A percentile compares a stretch with the other conserved stretches of the same genome.
Conservation (phyloP, 805 yeast genomes). For the Saccharomycopsis oosterbeekiorum region DNA sequence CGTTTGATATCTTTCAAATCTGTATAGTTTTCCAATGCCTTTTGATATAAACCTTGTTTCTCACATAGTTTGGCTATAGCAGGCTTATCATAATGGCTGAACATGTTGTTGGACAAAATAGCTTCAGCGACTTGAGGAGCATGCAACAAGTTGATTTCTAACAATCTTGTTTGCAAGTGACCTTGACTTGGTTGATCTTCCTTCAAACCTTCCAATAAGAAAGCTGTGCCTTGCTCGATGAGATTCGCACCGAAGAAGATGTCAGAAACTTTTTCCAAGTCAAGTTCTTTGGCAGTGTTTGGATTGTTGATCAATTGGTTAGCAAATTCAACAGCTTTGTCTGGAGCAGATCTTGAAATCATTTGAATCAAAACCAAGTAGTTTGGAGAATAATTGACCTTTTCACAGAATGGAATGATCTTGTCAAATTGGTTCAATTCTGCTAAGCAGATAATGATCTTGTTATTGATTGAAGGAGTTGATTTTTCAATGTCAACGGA, state of each 20-base stretch:
- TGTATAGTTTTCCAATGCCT: slow-evolving; percentile 93
- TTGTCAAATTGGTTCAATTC: slow-evolving; percentile 95
- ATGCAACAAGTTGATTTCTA: slow-evolving; percentile 85
- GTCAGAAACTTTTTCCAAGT: slow-evolving; percentile 82
- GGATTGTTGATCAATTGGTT: slow-evolving; percentile 66
- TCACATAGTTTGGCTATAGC: slow-evolving; percentile 89
- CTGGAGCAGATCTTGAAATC: slow-evolving; percentile 89
- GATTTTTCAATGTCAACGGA: slow-evolving; percentile 1
- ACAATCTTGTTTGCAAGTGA: slow-evolving; percentile 85
- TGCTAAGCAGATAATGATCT: slow-evolving; percentile 86
- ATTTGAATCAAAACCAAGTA: slow-evolving; percentile 83
- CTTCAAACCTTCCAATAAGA: slow-evolving; percentile 88
- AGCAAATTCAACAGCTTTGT: slow-evolving; percentile 96
- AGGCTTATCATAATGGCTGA: slow-evolving; percentile 89
- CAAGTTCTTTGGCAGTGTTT: slow-evolving; percentile 47
- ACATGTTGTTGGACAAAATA: slow-evolving; percentile 89
- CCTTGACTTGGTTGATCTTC: slow-evolving; percentile 92
- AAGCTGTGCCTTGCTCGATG: slow-evolving; percentile 97
- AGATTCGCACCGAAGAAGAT: slow-evolving; percentile 89
- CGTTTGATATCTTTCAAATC: slow-evolving; percentile 93
- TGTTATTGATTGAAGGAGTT: slow-evolving; percentile 24
- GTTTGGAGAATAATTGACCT: slow-evolving; percentile 83
- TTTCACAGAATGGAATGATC: slow-evolving; percentile 87
- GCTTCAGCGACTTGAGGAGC: slow-evolving; percentile 99
- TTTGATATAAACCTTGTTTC: slow-evolving; percentile 89